Percentiles rank a stretch among this genome's conserved stretches.
These are phyloP conservation scores for Rhododendron molle DNA, from an alignment of 148 eudicot species.

Conservation along the genomic window DNA sequence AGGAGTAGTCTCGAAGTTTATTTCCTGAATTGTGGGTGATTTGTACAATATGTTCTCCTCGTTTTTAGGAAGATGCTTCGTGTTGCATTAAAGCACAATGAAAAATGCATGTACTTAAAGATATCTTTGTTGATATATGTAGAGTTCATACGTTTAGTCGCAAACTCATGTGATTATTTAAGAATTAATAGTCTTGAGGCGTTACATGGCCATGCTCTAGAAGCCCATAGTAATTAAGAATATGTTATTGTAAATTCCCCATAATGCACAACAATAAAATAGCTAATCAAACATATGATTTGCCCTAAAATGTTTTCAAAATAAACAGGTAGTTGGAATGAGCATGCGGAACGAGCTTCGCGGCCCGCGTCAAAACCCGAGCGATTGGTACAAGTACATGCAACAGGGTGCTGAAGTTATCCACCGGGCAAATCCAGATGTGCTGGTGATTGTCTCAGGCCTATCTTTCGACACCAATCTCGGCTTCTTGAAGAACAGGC, in stretches of 20 bases:
- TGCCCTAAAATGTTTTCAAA: background rate
- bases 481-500: constrained; percentile 18
- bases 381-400: constrained; percentile 17
- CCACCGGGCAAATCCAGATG: constrained; percentile 26
- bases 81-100: no score
- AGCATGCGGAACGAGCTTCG: constrained; percentile 24
- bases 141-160: background rate
- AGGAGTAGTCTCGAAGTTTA: no score
- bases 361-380: background rate
- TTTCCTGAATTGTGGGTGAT: no score
- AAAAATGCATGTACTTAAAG: no score
- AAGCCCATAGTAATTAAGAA: no score
- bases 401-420: constrained; percentile 26
- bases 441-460: constrained; percentile 38
- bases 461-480: constrained; percentile 26
- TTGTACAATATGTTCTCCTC: no score
- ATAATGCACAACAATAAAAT: background rate
- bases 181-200: no score
- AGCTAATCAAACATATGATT: background rate
- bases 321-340: constrained; percentile 13
- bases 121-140: no score
- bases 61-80: no score
- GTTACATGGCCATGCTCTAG: no score
- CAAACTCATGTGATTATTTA: no score
- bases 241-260: background rate